A percentile compares a stretch with the other conserved stretches of the same genome.
Evolutionary conservation across 2,329 filamentous ascomycete genomes (phyloP).

Genomic region (Talaromyces marneffei): DNA sequence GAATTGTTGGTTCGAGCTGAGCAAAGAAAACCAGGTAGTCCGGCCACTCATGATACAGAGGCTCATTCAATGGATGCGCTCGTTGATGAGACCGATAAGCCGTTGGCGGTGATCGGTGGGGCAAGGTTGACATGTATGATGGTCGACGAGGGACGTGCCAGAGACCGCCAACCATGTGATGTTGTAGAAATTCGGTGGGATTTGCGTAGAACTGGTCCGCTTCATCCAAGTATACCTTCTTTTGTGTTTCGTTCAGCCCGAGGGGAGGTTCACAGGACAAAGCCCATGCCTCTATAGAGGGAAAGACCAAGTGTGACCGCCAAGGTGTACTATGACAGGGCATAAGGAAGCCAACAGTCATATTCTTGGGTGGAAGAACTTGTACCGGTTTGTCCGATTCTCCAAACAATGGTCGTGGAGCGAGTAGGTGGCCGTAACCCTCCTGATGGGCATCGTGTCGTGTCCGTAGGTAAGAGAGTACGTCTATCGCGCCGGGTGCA

Average conservation of each 20-base stretch:
- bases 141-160: slow-evolving; percentile 29
- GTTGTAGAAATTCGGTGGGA: slow-evolving; percentile 53
- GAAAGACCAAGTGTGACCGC: slow-evolving; percentile 78
- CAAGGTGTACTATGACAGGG: slow-evolving; percentile 95
- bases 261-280: slow-evolving; percentile 87
- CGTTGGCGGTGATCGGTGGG: slow-evolving; percentile 1
- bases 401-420: slow-evolving; percentile 19
- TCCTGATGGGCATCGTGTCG: slow-evolving; percentile 60
- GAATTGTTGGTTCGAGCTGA: slow-evolving; percentile 50
- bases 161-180: slow-evolving; percentile 45
- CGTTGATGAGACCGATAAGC: slow-evolving; percentile 7
- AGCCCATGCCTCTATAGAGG: slow-evolving; percentile 70
- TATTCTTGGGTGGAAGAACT: slow-evolving; percentile 28
- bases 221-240: slow-evolving; percentile 73
- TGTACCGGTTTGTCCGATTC: background rate
- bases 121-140: slow-evolving; percentile 23
- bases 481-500: slow-evolving; percentile 70
- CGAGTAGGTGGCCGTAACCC: slow-evolving; percentile 21
- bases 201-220: slow-evolving; percentile 81
- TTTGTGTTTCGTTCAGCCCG: slow-evolving; percentile 54
- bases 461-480: slow-evolving; percentile 68
- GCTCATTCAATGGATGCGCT: slow-evolving; percentile 1
- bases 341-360: slow-evolving; percentile 73
- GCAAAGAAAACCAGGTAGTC: slow-evolving; percentile 52
- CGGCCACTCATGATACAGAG: slow-evolving; percentile 36